These are phyloP conservation scores for Aspergillus sp. DNA, from an alignment of 2,329 filamentous ascomycete species.

Conservation along the genomic window DNA sequence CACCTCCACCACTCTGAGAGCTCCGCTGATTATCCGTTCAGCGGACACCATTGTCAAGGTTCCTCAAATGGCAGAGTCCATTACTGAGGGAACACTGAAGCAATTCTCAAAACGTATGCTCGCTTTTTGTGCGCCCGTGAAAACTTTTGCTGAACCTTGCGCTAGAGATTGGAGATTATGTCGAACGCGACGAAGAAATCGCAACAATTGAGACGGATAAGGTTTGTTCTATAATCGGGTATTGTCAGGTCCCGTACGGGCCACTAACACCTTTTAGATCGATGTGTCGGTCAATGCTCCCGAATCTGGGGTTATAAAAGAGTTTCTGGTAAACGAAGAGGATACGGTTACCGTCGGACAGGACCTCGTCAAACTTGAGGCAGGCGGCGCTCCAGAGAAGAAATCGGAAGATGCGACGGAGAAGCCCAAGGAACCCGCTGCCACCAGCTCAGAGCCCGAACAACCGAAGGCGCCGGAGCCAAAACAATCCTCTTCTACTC, in stretches of 20 bases:
- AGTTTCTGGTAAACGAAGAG: conserved; percentile 89
- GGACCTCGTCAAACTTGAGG: conserved; percentile 83
- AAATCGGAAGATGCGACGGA: conserved; percentile 60
- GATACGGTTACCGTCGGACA: conserved; percentile 95
- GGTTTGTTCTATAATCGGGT: conserved; percentile 53
- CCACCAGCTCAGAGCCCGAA: conserved; percentile 49
- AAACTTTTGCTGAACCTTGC: neutral
- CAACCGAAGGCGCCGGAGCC: conserved; percentile 34
- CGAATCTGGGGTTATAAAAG: conserved; percentile 86
- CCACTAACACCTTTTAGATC: conserved; percentile 62
- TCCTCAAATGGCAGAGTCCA: conserved; percentile 97
- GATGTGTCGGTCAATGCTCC: conserved; percentile 96
- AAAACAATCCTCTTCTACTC: conserved; percentile 5
- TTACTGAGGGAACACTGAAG: conserved; percentile 95
- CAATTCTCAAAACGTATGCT: conserved; percentile 80
- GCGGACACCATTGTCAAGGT: conserved; percentile 91
- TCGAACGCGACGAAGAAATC: conserved; percentile 96
- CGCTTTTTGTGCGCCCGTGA: neutral
- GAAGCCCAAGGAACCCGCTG: conserved; percentile 64
- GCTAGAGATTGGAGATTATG: conserved; percentile 81
- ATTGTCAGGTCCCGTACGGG: neutral
- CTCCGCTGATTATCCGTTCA: conserved; percentile 27
- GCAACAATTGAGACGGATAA: conserved; percentile 99
- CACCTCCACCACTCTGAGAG: neutral
- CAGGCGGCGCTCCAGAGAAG: conserved; percentile 67